Evolutionary conservation across 2,329 filamentous ascomycete genomes (phyloP), one percentile per base, ranked within the genome.

Genomic region (Tricladium varicosporioides): DNA sequence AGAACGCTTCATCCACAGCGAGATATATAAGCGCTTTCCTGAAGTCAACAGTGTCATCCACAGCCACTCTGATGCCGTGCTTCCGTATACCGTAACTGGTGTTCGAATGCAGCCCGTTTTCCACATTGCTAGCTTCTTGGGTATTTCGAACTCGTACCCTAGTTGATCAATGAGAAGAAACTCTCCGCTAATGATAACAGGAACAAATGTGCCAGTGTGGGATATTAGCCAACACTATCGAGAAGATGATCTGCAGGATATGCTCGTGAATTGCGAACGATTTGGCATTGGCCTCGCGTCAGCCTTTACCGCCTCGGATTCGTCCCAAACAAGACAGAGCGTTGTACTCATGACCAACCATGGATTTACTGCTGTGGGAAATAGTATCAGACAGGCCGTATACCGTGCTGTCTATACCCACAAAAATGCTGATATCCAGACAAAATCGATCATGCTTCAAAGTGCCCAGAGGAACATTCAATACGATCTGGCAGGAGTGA

Each of bases 1-100:
- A 10, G 76, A 80, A 61, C 71, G 77, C 2, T 76, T 69, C 62
- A 80, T 80, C 47, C 76, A 79, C 61, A 74, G 73, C 56, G 77
- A 78, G 62, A 70, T 78, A 19, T 76, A 76, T 63, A 77, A 76
- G 63, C 64, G 65, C 22, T 77, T 72, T 60, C 65, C 70, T 0
- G 54, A 65, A 5, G 65, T 78, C 14, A 69, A 74, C 42, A 70
- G 71, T 19, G 72, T 78, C 0, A 66, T 79, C 5, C 77, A 80
- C 62, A 74, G 73, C 48, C 78, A 80, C 60, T 66, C 76, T 0
- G 69, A 74, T 19, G 69, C 71, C 4, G 73, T 79, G 11, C 53
- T 78, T 2, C 74, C 76, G 0, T 79, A 72, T 63, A 44, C 18
- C 2, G 71, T 70, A 13, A 40, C 11, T 40, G 68, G 69, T 15